Evolutionary conservation across 139 green algal species (phyloP).

Genomic region (Pseudopediastrum boryanum): DNA sequence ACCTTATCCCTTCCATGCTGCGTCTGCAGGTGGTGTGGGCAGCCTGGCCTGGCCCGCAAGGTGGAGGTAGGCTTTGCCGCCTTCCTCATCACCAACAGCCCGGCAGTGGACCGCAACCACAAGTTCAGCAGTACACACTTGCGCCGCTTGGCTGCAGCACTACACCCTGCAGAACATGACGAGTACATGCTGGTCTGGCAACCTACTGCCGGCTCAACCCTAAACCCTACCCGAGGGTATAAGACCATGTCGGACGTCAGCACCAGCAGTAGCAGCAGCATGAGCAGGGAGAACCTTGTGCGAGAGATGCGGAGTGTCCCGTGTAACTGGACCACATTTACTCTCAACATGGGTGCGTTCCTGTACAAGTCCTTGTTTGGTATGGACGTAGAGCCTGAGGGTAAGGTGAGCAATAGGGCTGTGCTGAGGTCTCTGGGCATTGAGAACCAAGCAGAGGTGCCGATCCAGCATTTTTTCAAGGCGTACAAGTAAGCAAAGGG

Average conservation of each 20-base stretch:
- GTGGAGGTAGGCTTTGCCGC: conserved; percentile 20
- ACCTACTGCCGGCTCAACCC: neutral
- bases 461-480: conserved; percentile 13
- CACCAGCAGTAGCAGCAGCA: neutral
- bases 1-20: neutral
- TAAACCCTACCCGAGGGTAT: no score
- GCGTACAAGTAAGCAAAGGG: conserved; percentile 30
- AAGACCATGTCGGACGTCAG: no score
- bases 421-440: conserved; percentile 7
- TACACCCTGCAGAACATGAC: conserved; percentile 18
- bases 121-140: conserved; percentile 31
- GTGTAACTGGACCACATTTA: conserved; percentile 13
- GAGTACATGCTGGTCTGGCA: conserved; percentile 38
- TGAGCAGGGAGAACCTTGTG: neutral
- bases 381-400: neutral
- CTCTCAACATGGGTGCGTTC: conserved; percentile 30
- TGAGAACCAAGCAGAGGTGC: conserved; percentile 15
- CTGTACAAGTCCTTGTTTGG: conserved; percentile 13
- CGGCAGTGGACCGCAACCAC: conserved; percentile 34
- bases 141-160: conserved; percentile 20
- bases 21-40: neutral
- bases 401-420: neutral
- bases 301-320: conserved; percentile 13
- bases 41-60: conserved; percentile 13
- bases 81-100: conserved; percentile 28